phyloP scores from a whole-genome alignment of 768 basidiomycete genomes.

The Rhodotorula babjevae region DNA sequence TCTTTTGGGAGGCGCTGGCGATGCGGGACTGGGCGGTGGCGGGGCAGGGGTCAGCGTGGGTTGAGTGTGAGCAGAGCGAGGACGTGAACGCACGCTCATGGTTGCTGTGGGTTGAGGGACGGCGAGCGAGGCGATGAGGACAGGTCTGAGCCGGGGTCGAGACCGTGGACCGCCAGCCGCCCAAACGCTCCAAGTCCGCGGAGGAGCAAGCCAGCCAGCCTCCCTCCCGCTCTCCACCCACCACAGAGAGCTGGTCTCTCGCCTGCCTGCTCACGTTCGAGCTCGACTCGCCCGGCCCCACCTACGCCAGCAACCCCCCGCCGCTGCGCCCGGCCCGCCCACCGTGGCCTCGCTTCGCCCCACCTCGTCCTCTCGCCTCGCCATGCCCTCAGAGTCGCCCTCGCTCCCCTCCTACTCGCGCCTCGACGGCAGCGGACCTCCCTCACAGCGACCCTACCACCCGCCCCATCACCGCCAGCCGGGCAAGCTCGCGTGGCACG shows the following conservation, averaged over 20 bases:
- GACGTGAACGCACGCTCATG: background rate
- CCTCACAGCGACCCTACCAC: background rate
- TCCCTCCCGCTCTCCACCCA: too few species aligned
- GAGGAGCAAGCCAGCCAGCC: too few species aligned
- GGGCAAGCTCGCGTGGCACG: background rate
- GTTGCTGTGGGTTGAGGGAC: background rate
- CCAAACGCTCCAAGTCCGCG: too few species aligned
- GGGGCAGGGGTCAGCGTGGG: background rate
- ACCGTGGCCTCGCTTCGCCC: background rate
- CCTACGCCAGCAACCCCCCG: too few species aligned
- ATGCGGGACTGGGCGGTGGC: background rate
- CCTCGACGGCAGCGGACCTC: background rate
- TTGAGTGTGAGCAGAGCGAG: background rate
- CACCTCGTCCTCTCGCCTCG: background rate
- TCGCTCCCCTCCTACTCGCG: background rate
- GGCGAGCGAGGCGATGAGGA: background rate
- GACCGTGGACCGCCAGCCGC: too few species aligned
- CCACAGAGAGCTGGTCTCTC: too few species aligned
- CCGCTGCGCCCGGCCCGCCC: too few species aligned
- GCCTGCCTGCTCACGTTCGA: too few species aligned
- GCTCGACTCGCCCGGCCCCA: too few species aligned
- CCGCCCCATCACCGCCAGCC: background rate
- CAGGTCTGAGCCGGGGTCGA: too few species aligned
- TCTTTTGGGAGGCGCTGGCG: constrained; percentile 1
- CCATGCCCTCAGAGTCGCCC: background rate